Evolutionary conservation across 345 rosid species (phyloP).

Genomic region (Corchorus olitorius): DNA sequence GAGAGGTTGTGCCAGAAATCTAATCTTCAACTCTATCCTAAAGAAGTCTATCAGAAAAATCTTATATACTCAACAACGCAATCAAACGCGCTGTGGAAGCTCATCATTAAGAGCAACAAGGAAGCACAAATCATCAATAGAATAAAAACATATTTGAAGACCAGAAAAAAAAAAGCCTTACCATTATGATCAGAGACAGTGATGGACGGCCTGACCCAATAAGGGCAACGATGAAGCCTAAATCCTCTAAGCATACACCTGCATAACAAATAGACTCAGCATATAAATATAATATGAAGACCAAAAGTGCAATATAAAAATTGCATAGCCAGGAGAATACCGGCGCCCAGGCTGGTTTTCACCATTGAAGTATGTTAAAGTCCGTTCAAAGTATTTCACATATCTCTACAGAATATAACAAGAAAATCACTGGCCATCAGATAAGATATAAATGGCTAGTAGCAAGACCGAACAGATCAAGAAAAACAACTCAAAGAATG

Average conservation of each 20-base stretch:
- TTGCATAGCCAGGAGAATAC: conserved; percentile 36
- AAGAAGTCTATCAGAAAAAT: not conserved
- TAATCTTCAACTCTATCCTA: not conserved
- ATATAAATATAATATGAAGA: conserved; percentile 13
- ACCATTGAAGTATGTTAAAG: conserved; percentile 73
- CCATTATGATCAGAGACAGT: conserved; percentile 80
- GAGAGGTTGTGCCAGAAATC: not conserved
- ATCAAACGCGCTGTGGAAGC: not conserved
- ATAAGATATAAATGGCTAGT: not conserved
- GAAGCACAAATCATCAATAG: not conserved
- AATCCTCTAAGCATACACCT: conserved; percentile 94
- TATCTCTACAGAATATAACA: conserved; percentile 53
- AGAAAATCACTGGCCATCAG: not conserved
- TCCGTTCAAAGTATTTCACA: conserved; percentile 78
- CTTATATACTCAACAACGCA: conserved; percentile 4
- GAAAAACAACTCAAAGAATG: conserved; percentile 4
- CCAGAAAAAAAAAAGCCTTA: conserved; percentile 24
- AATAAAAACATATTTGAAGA: not conserved
- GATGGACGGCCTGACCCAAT: conserved; percentile 85
- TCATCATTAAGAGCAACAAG: not conserved
- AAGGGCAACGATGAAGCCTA: conserved; percentile 86
- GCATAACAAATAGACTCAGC: conserved; percentile 22
- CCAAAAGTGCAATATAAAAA: conserved; percentile 1
- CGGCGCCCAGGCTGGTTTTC: conserved; percentile 81
- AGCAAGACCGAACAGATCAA: not conserved